These are phyloP conservation scores for Cordia subcordata DNA, from an alignment of 257 asterid species.

Conservation along the genomic window DNA sequence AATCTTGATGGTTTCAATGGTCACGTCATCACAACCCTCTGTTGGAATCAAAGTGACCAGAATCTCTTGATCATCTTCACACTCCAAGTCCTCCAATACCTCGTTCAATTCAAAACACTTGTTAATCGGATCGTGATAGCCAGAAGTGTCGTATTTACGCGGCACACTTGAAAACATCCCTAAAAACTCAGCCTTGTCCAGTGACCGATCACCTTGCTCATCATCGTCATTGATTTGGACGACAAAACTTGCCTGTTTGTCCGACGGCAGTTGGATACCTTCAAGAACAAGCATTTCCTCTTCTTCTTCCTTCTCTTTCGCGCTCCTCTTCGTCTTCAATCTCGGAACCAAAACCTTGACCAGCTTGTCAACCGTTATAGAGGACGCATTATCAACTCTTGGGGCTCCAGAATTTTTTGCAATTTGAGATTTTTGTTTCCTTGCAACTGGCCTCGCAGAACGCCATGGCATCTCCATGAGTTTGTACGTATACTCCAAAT, in stretches of 20 bases:
- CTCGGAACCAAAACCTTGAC: constrained; percentile 56
- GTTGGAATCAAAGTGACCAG: too few relatives aligned
- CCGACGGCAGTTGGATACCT: constrained; percentile 29
- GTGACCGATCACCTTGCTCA: constrained; percentile 22
- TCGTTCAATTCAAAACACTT: too few relatives aligned
- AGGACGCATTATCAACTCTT: constrained; percentile 27
- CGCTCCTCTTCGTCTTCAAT: constrained; percentile 60
- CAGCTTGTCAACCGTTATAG: constrained; percentile 46
- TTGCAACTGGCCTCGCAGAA: constrained; percentile 35
- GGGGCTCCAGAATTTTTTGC: constrained; percentile 41
- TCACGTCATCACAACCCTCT: too few relatives aligned
- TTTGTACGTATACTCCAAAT: constrained; percentile 59
- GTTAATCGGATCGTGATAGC: too few relatives aligned
- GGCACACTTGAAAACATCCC: constrained; percentile 64
- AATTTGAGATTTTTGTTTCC: constrained; percentile 32
- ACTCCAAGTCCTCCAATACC: too few relatives aligned
- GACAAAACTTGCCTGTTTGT: constrained; percentile 40
- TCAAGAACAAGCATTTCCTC: constrained; percentile 44
- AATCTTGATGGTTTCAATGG: too few relatives aligned
- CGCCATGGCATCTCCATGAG: constrained; percentile 55
- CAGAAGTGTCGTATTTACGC: too few relatives aligned
- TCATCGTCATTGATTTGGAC: constrained; percentile 60
- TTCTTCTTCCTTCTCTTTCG: constrained; percentile 50
- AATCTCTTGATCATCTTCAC: too few relatives aligned
- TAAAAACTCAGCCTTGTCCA: constrained; percentile 50